A percentile compares a stretch with the other conserved stretches of the same genome.
These are phyloP conservation scores for Rhodamnia rubescens DNA, from an alignment of 345 rosid genomes.

Conservation along the genomic window DNA sequence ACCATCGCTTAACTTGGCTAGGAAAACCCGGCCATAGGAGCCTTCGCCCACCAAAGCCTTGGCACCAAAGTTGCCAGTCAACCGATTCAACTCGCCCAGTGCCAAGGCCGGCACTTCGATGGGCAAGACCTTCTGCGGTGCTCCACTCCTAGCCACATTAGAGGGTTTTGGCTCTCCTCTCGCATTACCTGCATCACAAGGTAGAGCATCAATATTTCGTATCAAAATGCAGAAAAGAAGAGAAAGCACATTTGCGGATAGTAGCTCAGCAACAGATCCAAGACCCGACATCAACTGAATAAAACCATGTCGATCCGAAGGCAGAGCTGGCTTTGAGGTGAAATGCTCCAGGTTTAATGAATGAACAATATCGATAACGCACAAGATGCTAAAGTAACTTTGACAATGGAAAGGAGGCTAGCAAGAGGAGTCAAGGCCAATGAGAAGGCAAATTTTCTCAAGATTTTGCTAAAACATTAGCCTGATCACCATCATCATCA, in stretches of 20 bases:
- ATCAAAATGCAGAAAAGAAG: background rate
- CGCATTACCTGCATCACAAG: conserved; percentile 19
- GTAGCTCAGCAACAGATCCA: background rate
- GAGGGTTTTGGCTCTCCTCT: conserved; percentile 70
- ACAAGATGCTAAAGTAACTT: background rate
- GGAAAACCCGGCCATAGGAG: conserved; percentile 91
- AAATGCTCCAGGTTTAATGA: background rate
- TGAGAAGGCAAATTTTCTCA: background rate
- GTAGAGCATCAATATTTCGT: no score
- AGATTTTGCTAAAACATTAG: background rate
- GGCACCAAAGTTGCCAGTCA: conserved; percentile 55
- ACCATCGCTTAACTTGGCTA: conserved; percentile 41
- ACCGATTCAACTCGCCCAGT: conserved; percentile 56
- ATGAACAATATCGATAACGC: background rate
- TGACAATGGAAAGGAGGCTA: background rate
- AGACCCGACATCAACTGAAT: background rate
- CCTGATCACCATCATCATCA: background rate
- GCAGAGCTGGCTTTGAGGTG: background rate
- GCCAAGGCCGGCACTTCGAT: conserved; percentile 62
- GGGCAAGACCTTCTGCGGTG: conserved; percentile 64
- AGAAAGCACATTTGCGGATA: background rate
- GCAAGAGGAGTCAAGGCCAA: background rate
- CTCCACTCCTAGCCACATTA: conserved; percentile 46
- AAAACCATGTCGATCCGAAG: background rate
- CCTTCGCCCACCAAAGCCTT: conserved; percentile 95